Conservation (phyloP, 495 filamentous ascomycete species). For the Penicillium odoratum region DNA sequence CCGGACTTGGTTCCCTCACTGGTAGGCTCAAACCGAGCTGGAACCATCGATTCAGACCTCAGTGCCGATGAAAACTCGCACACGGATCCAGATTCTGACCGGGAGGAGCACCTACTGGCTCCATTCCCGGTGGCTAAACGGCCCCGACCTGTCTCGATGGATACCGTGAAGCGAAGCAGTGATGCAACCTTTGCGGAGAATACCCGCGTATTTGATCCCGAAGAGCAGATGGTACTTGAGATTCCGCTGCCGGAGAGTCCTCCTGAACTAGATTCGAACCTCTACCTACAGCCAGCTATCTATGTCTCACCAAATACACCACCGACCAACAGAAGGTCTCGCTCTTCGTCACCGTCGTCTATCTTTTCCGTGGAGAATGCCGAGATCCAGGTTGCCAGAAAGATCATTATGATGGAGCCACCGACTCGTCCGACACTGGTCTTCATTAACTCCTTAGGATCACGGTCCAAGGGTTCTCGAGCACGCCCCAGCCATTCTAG, state of each 20-base stretch:
- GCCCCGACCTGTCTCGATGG: slow-evolving; percentile 40
- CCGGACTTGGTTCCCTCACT: slow-evolving; percentile 39
- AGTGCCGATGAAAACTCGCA: slow-evolving; percentile 35
- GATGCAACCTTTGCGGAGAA: slow-evolving; percentile 35
- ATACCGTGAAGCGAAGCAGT: slow-evolving; percentile 45
- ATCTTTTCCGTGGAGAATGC: slow-evolving; percentile 37
- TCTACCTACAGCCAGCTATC: slow-evolving; percentile 36
- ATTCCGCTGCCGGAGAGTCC: slow-evolving; percentile 36
- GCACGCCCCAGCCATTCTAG: slow-evolving; percentile 14
- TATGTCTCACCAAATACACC: slow-evolving; percentile 34
- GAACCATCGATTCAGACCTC: slow-evolving; percentile 31
- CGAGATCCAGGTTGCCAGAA: slow-evolving; percentile 39
- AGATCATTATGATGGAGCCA: slow-evolving; percentile 39
- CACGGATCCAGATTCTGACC: slow-evolving; percentile 27
- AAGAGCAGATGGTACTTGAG: slow-evolving; percentile 43
- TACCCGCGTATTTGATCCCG: slow-evolving; percentile 37
- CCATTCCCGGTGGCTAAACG: slow-evolving; percentile 25
- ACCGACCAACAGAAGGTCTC: slow-evolving; percentile 17
- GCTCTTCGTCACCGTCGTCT: slow-evolving; percentile 35
- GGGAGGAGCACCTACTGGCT: slow-evolving; percentile 27
- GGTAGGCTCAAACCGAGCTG: slow-evolving; percentile 29
- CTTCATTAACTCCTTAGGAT: slow-evolving; percentile 33
- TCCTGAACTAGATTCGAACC: slow-evolving; percentile 31
- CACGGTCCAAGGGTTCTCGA: slow-evolving; percentile 19
- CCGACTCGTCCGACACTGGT: slow-evolving; percentile 37